Evolutionary conservation across 495 filamentous ascomycete genomes (phyloP).

Genomic region (Penicillium argentinense): DNA sequence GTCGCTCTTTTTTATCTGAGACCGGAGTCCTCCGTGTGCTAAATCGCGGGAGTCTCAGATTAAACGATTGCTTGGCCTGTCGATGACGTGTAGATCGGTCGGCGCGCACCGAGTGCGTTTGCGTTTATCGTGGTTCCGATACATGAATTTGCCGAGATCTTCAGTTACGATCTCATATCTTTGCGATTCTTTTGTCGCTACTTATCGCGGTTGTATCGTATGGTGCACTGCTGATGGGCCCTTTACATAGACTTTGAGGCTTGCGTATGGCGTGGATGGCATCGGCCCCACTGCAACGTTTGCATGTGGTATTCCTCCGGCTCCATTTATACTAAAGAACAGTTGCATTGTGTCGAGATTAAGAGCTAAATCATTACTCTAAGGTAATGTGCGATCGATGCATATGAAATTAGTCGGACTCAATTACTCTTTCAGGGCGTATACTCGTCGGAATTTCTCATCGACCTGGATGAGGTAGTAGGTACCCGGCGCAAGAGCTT

Average conservation of each 20-base stretch:
- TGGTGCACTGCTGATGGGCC: too few relatives aligned
- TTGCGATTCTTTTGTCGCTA: too few relatives aligned
- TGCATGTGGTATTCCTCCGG: background rate
- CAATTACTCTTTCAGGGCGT: slow-evolving; percentile 70
- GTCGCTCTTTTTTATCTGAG: slow-evolving; percentile 20
- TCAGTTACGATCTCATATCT: background rate
- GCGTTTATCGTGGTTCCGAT: slow-evolving; percentile 1
- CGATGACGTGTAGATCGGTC: slow-evolving; percentile 15
- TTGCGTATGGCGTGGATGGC: background rate
- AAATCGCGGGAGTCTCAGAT: slow-evolving; percentile 26
- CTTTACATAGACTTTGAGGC: background rate
- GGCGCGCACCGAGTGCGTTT: background rate
- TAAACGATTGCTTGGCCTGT: slow-evolving; percentile 15
- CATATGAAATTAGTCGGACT: background rate
- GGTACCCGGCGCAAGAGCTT: slow-evolving; percentile 63
- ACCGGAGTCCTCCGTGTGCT: slow-evolving; percentile 22
- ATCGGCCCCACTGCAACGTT: background rate
- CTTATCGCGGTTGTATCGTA: too few relatives aligned
- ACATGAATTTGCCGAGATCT: background rate
- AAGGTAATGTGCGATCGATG: too few relatives aligned
- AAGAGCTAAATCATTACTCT: too few relatives aligned
- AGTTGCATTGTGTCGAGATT: background rate
- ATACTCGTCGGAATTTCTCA: slow-evolving; percentile 78
- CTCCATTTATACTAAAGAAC: background rate
- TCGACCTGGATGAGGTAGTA: slow-evolving; percentile 79